Conservation (phyloP, 805 yeast genomes). For the Barnettozyma californica region DNA sequence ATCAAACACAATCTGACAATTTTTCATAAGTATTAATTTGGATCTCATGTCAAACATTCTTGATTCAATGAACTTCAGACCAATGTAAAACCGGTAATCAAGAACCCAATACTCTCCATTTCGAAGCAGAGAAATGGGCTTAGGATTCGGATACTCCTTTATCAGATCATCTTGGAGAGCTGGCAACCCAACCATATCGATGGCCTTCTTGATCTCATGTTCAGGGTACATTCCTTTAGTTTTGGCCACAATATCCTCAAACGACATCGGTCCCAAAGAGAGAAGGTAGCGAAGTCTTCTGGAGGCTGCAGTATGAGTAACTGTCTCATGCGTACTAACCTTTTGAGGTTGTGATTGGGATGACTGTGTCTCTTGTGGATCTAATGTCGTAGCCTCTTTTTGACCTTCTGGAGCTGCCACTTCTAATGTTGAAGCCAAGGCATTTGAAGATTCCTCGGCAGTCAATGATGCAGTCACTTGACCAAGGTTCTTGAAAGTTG, state of each 20-base stretch:
- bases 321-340: background rate
- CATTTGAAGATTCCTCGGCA: background rate
- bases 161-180: slow-evolving; percentile 18
- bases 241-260: slow-evolving; percentile 26
- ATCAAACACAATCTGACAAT: slow-evolving; percentile 17
- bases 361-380: background rate
- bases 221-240: slow-evolving; percentile 22
- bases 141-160: slow-evolving; percentile 25
- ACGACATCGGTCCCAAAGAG: slow-evolving; percentile 44
- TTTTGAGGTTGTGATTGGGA: background rate
- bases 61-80: slow-evolving; percentile 14
- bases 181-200: slow-evolving; percentile 25
- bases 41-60: slow-evolving; percentile 7
- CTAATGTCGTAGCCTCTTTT: background rate
- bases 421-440: background rate
- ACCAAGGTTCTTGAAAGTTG: slow-evolving; percentile 21
- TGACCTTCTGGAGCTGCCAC: background rate
- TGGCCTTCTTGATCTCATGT: slow-evolving; percentile 25
- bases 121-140: slow-evolving; percentile 14
- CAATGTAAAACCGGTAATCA: slow-evolving; percentile 31
- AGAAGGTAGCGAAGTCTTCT: slow-evolving; percentile 38
- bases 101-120: slow-evolving; percentile 30
- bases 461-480: background rate
- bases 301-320: background rate
- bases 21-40: slow-evolving; percentile 9